Conservation (phyloP, 768 basidiomycete genomes). For the Auriscalpium microsporum region DNA sequence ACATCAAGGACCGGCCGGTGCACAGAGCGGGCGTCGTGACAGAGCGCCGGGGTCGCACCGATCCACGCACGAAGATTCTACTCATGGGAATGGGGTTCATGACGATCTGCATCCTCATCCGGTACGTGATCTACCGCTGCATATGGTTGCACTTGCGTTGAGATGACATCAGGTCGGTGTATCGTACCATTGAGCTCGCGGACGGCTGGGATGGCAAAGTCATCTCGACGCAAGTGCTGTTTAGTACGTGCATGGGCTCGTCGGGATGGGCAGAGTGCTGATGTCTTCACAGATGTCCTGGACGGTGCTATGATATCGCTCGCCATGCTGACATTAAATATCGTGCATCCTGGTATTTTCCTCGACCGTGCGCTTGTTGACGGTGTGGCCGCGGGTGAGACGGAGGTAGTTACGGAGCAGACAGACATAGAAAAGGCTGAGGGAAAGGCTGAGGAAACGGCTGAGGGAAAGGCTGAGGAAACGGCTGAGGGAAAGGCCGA, state of each 20-base stretch:
- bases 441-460: too few relatives aligned
- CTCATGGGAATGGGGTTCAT: neutral
- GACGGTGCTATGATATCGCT: slow-evolving; percentile 6
- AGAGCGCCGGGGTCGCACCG: neutral
- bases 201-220: slow-evolving; percentile 7
- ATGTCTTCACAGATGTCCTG: neutral
- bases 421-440: too few relatives aligned
- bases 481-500: too few relatives aligned
- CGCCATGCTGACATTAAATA: slow-evolving; percentile 4
- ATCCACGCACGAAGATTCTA: neutral
- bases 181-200: slow-evolving; percentile 7
- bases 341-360: slow-evolving; percentile 8
- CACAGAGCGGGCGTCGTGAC: neutral
- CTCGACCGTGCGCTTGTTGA: neutral
- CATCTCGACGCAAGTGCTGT: slow-evolving; percentile 7
- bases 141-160: neutral
- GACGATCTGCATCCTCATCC: neutral
- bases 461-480: too few relatives aligned
- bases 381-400: too few relatives aligned
- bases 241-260: slow-evolving; percentile 1
- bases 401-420: too few relatives aligned
- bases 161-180: neutral
- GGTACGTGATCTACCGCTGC: neutral
- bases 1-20: neutral
- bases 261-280: neutral